Evolutionary conservation across 305 asterid species (phyloP), one percentile per base, ranked within the genome.

Genomic region (Coffea humblotiana): DNA sequence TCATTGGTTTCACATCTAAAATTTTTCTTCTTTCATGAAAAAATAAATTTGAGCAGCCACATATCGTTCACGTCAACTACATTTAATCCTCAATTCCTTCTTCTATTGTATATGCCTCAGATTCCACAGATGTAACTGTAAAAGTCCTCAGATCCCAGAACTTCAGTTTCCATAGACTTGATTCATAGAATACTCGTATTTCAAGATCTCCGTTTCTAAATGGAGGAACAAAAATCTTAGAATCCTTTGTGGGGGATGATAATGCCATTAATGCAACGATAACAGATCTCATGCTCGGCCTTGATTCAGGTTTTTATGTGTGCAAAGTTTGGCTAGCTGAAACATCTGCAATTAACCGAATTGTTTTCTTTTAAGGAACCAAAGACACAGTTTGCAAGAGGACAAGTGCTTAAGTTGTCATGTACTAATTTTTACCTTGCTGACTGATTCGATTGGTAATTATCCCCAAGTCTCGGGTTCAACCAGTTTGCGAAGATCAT

Each of bases 231-330:
- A 18, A 4, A 2, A 64, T 93, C 98, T 98, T 97, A 92, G 52
- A 37, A 37, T 95, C 94, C 72, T 93, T 97, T 6, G 95, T 91
- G 2, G 97, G 64, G 8, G 98, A 95, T 16, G 97, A 91, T 16
- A 93, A 97, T 11, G 98, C 90, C 98, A 95, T 95, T 78, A 95
- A 73, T 0, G 97, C 98, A n/a, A 95, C 98, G 21, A 93, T 98
- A 16, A 93, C 88, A 10, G 98, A 95, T 80, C 97, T 87, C 98
- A 93, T 95, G 79, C 90, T 92, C 12, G 97, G 98, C 61, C 98
- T 88, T 16, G 89, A 87, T 80, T 92, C 92, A 74, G 98, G 97
- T 86, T 92, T 78, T 95, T 97, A 16, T 89, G 94, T 3, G 98
- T 95, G 87, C 98, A 95, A 78, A 91, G 97, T 82, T 81, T 92